Evolutionary conservation across 2,329 filamentous ascomycete species (phyloP), one percentile per base, ranked within the genome.

Genomic region (Fusarium lateritium): DNA sequence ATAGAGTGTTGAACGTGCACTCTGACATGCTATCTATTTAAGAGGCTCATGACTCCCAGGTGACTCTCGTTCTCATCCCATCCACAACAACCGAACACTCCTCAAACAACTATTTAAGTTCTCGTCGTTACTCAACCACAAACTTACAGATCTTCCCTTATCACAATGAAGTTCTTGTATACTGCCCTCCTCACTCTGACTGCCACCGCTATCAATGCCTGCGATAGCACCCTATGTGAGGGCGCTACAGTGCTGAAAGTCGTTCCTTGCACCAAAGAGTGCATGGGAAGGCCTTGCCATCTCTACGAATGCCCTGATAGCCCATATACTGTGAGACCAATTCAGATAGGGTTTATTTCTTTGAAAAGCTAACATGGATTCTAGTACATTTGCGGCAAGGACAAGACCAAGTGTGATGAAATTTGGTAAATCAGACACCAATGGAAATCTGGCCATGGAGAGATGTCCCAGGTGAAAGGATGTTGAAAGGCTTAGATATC

Each of bases 311-410:
- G 57, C 19, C 43, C 54, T 0, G 38, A 34, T 6, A 59, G 24
- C n/a, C 56, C 45, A 4, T 51, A 59, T 8, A 43, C 36, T 26
- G 57, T 61, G 51, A 43, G 11, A 15, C 2, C 17, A 17, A 14
- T 6, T 9, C 10, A 13, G 10, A 31, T 13, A 13, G 10, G 2
- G 6, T 3, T 19, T 17, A 5, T 2, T 13, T 14, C 1, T n/a
- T 26, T 21, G 1, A 6, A 0, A 6, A 2, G 2, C 44, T 61
- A n/a, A 59, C 5, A 26, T 0, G 0, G 1, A 5, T 7, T 6
- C 1, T 1, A 61, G 57, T 51, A 61, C n/a, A 59, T 61, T 19
- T 61, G 57, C 4, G 57, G 57, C 17, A 57, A 50, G 5, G 54
- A 61, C 38, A 61, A 59, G 24, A 59, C 54, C 4, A 51, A 61